These are phyloP conservation scores for Erythrobasidium yunnanense DNA, from an alignment of 768 basidiomycete species.

Conservation along the genomic window DNA sequence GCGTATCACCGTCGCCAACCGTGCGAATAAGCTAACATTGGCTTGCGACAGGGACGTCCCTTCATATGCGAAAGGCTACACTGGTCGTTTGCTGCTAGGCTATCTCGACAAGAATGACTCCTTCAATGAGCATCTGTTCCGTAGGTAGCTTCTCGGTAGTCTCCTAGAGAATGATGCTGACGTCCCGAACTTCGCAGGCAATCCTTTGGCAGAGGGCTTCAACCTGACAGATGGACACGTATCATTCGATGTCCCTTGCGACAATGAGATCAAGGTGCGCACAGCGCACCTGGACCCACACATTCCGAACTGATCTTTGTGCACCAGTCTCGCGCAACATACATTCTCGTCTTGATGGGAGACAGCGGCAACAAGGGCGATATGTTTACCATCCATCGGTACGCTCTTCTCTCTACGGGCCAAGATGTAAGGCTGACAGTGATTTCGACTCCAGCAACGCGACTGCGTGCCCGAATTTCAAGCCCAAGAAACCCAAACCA, in stretches of 20 bases:
- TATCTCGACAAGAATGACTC: conserved; percentile 18
- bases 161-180: too few species aligned
- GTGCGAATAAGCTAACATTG: background rate
- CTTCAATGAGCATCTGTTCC: conserved; percentile 14
- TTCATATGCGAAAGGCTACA: conserved; percentile 1
- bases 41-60: background rate
- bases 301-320: background rate
- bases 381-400: conserved; percentile 10
- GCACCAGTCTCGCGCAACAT: background rate
- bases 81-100: conserved; percentile 11
- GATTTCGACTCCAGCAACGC: too few species aligned
- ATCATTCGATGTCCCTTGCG: conserved; percentile 18
- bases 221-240: conserved; percentile 21
- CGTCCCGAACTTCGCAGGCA: too few species aligned
- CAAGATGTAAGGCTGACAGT: too few species aligned
- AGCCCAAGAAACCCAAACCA: too few species aligned
- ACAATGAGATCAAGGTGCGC: conserved; percentile 10
- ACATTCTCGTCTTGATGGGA: conserved; percentile 24
- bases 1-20: background rate
- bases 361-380: conserved; percentile 15
- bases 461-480: background rate
- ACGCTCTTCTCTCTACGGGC: background rate
- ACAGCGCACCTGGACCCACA: background rate
- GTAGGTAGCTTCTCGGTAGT: too few species aligned
- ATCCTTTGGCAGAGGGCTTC: conserved; percentile 15